Evolutionary conservation across 768 basidiomycete species (phyloP).

Genomic region (Gymnopilus junonius): DNA sequence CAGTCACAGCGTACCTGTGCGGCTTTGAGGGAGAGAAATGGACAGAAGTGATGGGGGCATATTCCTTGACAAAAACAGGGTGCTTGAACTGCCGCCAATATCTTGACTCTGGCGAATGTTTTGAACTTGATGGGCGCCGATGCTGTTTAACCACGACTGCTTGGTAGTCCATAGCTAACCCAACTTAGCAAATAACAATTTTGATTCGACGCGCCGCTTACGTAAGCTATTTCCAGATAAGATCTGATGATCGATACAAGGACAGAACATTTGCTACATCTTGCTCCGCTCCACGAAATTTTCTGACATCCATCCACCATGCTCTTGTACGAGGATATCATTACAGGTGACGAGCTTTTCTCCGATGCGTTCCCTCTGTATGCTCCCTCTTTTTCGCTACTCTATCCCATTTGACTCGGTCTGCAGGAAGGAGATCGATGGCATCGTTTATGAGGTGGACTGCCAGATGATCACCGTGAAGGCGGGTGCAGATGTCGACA

Average conservation of each 20-base stretch:
- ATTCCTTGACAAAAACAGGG: slow-evolving; percentile 96
- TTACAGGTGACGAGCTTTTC: slow-evolving; percentile 88
- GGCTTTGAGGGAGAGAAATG: slow-evolving; percentile 90
- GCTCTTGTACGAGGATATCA: slow-evolving; percentile 77
- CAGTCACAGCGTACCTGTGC: slow-evolving; percentile 94
- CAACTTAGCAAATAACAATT: slow-evolving; percentile 1
- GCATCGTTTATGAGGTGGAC: slow-evolving; percentile 86
- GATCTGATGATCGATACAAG: slow-evolving; percentile 29
- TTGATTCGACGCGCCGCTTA: background rate
- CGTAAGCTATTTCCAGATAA: slow-evolving; percentile 28
- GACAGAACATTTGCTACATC: background rate
- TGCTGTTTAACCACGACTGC: slow-evolving; percentile 71
- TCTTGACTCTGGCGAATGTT: slow-evolving; percentile 74
- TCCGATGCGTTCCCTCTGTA: slow-evolving; percentile 92
- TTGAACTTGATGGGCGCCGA: slow-evolving; percentile 53
- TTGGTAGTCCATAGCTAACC: slow-evolving; percentile 73
- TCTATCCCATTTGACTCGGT: slow-evolving; percentile 7
- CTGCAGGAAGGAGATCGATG: slow-evolving; percentile 74
- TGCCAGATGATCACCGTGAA: slow-evolving; percentile 74
- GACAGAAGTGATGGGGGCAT: slow-evolving; percentile 92
- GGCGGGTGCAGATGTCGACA: slow-evolving; percentile 82
- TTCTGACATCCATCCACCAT: slow-evolving; percentile 44
- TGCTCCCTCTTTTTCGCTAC: slow-evolving; percentile 29
- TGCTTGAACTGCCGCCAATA: slow-evolving; percentile 89
- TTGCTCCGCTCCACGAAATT: slow-evolving; percentile 18